Base-by-base conservation (phyloP, 352 stramenopile species). In the Phytophthora megakarya region DNA sequence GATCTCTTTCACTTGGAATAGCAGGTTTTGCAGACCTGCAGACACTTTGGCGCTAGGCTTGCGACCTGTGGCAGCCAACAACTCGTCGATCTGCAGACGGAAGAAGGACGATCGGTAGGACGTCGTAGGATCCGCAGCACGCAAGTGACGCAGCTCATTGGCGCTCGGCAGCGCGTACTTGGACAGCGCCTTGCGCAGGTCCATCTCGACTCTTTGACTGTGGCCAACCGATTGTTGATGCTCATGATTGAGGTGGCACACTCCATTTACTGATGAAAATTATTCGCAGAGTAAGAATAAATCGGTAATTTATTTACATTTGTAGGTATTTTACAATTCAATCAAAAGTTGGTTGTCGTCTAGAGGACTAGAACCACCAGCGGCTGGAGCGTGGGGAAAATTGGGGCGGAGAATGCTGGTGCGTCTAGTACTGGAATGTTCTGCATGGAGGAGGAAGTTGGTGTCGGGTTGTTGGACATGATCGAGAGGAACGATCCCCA, bases 131-230 rank as follows among this genome's bases (percentile, higher is more conserved):
- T 96, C 85, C 1, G 85, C 87, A 9, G 85, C 76, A 26, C 92
- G 86, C 47, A 97, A 56, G 50, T 96, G 80, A 28, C 69, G 72
- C 65, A 93, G 70, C 67, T 96, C 89, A 39, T 88, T 88, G 47
- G 84, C 81, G 55, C 84, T 97, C 9, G 93, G 93, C 43, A 98
- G 80, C 55, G 93, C 91, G 55, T 96, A 97, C 77, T 93, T 93
- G 71, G 81, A 90, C 32, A 92, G 75, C 66, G 72, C 70, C 72
- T 90, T 88, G 57, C 84, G 86, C 58, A 93, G 67, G 56, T 90
- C 68, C 33, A 9, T 32, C 26, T 10, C 5, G 9, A 32, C 5
- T 5, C 25, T 59, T 54, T 53, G 38, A 53, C 42, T 62, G 5
- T 58, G 33, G 26, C n/a, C n/a, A n/a, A n/a, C n/a, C n/a, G n/a